Conservation (phyloP, 1,284 basidiomycete species). For the Trichosporon asahii region DNA sequence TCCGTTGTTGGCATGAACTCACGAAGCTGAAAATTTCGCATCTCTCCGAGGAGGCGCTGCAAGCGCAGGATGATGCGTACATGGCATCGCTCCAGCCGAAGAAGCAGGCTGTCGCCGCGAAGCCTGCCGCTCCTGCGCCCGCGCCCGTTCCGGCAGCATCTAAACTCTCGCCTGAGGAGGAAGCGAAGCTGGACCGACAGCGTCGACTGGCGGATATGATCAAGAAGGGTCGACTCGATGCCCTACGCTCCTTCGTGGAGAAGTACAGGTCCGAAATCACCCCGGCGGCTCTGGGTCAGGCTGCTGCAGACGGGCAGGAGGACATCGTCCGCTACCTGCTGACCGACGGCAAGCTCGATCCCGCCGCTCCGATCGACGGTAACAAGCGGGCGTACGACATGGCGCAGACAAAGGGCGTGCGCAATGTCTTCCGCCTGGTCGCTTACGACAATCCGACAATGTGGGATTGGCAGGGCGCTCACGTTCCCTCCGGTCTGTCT, state of each 20-base stretch:
- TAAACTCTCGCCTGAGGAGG: conserved; percentile 73
- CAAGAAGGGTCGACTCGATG: conserved; percentile 73
- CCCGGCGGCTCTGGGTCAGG: conserved; percentile 68
- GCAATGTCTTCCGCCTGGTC: conserved; percentile 82
- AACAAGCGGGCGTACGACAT: conserved; percentile 79
- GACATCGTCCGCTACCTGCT: conserved; percentile 74
- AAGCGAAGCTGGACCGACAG: conserved; percentile 71
- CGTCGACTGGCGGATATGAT: conserved; percentile 81
- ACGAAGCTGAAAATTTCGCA: conserved; percentile 80
- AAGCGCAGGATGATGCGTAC: conserved; percentile 78
- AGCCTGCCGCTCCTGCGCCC: conserved; percentile 46
- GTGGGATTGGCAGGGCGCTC: conserved; percentile 85
- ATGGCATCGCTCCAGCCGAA: conserved; percentile 75
- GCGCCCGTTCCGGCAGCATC: conserved; percentile 57
- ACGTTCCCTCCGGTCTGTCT: conserved; percentile 77
- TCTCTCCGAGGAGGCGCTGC: conserved; percentile 77
- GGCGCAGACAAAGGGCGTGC: conserved; percentile 63
- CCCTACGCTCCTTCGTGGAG: conserved; percentile 74
- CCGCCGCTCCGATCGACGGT: conserved; percentile 60
- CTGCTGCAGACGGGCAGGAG: conserved; percentile 70
- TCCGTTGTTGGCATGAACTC: conserved; percentile 83
- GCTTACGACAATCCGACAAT: conserved; percentile 75
- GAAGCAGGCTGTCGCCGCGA: conserved; percentile 32
- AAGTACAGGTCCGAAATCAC: conserved; percentile 65
- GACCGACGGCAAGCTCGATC: conserved; percentile 75